Conservation (phyloP, 164 flowering plant species). For the Magnolia kwangsiensis region DNA sequence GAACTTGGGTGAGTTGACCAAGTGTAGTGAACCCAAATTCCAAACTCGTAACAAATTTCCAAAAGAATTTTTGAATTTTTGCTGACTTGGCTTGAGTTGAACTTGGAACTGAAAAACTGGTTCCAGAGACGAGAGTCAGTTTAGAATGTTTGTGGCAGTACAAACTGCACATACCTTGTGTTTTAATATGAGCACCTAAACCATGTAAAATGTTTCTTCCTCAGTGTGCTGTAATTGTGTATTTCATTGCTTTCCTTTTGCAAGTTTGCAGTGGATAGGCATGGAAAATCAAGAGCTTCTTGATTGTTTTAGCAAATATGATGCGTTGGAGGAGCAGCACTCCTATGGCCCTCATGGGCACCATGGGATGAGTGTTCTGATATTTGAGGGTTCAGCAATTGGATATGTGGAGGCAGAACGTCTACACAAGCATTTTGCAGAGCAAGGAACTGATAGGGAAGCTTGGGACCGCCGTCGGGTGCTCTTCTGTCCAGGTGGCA, state of each 20-base stretch:
- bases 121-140: not conserved
- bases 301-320: conserved; percentile 58
- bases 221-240: not conserved
- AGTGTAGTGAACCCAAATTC: too few species aligned
- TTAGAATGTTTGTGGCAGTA: not conserved
- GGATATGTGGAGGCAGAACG: conserved; percentile 89
- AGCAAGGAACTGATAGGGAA: conserved; percentile 51
- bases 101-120: too few species aligned
- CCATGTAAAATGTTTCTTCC: not conserved
- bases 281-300: conserved; percentile 95
- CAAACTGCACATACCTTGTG: not conserved
- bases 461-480: conserved; percentile 60
- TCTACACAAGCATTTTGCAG: conserved; percentile 68
- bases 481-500: conserved; percentile 63
- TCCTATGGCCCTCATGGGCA: conserved; percentile 97
- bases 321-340: conserved; percentile 66
- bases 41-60: too few species aligned
- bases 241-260: not conserved
- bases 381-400: conserved; percentile 68
- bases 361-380: conserved; percentile 82
- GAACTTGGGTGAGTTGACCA: too few species aligned
- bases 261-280: conserved; percentile 71
- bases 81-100: too few species aligned
- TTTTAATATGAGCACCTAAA: not conserved
- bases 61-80: too few species aligned